Evolutionary conservation across 768 basidiomycete genomes (phyloP).

Genomic region (Amanita pallidorosea): DNA sequence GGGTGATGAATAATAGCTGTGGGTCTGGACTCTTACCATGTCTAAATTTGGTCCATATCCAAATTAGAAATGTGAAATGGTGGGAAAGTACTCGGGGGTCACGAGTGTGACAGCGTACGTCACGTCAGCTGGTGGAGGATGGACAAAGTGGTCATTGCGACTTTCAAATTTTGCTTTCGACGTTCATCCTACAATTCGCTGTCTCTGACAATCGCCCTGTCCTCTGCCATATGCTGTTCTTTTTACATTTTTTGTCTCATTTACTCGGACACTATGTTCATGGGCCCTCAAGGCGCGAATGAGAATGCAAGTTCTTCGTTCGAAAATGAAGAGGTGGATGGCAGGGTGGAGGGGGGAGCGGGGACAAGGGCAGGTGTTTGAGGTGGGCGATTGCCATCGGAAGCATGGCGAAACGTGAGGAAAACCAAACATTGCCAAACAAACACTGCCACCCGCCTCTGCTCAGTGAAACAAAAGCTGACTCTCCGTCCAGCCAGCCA

Average conservation of each 20-base stretch:
- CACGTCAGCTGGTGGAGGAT: not conserved
- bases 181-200: not conserved
- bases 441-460: constrained; percentile 7
- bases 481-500: not conserved
- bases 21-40: too few species aligned
- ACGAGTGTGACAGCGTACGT: not conserved
- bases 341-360: not conserved
- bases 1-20: too few species aligned
- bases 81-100: not conserved
- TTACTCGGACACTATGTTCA: not conserved
- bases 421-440: constrained; percentile 5
- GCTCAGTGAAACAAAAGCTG: constrained; percentile 7
- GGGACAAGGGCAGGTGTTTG: constrained; percentile 1
- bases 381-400: constrained; percentile 1
- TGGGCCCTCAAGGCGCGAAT: not conserved
- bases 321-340: not conserved
- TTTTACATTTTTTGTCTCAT: not conserved
- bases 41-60: too few species aligned
- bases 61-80: too few species aligned
- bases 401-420: constrained; percentile 1
- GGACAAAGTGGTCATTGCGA: not conserved
- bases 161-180: constrained; percentile 4
- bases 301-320: not conserved
- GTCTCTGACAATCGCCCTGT: not conserved
- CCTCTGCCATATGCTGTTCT: not conserved